A percentile compares a stretch with the other conserved stretches of the same genome.
Conservation (phyloP, 768 basidiomycete genomes). For the Lactarius quietus region DNA sequence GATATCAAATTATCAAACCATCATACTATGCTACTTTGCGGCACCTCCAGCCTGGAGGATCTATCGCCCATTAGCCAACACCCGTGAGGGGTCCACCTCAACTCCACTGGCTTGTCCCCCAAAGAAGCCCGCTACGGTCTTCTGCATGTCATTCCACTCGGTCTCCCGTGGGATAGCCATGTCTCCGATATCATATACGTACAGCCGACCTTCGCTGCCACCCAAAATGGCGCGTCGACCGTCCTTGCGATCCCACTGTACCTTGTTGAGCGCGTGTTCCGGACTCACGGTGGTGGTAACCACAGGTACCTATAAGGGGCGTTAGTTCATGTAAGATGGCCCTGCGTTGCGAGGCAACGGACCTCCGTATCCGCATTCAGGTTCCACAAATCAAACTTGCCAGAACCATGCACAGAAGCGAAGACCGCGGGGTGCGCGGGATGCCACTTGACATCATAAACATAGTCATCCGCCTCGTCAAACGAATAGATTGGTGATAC, state of each 20-base stretch:
- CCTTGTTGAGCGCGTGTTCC: conserved; percentile 87
- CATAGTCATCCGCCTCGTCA: conserved; percentile 97
- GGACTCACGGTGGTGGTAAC: conserved; percentile 82
- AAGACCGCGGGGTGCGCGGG: conserved; percentile 93
- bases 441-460: conserved; percentile 99
- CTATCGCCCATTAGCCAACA: conserved; percentile 37
- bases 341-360: conserved; percentile 30
- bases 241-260: conserved; percentile 93
- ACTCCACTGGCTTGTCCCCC: conserved; percentile 43
- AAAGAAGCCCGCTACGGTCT: conserved; percentile 68
- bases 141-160: conserved; percentile 93
- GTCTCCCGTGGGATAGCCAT: conserved; percentile 82
- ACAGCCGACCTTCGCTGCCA: conserved; percentile 87
- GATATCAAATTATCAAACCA: conserved; percentile 14
- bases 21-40: neutral
- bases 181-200: conserved; percentile 94
- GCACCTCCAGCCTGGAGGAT: neutral
- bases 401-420: conserved; percentile 90
- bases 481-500: conserved; percentile 88
- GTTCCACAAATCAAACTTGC: conserved; percentile 97
- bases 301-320: conserved; percentile 67
- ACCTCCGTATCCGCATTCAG: conserved; percentile 96
- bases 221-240: conserved; percentile 88
- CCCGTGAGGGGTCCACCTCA: conserved; percentile 31
- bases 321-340: conserved; percentile 2